Conservation (phyloP, 176 grass and related monocot species). For the Metroxylon sagu region DNA sequence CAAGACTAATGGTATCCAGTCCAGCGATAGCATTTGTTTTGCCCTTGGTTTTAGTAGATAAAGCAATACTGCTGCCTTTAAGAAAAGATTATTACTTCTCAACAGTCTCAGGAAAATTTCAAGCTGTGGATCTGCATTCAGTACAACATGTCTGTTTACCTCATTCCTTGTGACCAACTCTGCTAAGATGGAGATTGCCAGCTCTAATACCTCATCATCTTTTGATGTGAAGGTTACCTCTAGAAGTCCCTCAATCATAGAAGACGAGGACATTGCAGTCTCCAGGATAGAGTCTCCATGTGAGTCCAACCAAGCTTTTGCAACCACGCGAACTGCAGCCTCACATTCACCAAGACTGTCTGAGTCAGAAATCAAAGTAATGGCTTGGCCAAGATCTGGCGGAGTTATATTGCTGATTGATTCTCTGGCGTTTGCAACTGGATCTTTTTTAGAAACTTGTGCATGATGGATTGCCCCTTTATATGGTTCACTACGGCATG, state of each 20-base stretch:
- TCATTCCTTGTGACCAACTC: conserved; percentile 57
- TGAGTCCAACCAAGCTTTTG: conserved; percentile 49
- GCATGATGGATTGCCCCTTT: conserved; percentile 56
- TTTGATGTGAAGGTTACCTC: conserved; percentile 93
- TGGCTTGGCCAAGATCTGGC: conserved; percentile 57
- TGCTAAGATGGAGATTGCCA: conserved; percentile 68
- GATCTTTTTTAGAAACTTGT: conserved; percentile 52
- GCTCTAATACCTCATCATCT: conserved; percentile 73
- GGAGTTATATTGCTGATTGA: conserved; percentile 21
- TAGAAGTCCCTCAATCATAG: conserved; percentile 83
- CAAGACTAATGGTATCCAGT: conserved; percentile 82
- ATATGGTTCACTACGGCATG: conserved; percentile 62
- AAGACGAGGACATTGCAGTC: conserved; percentile 49
- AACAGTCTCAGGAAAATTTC: conserved; percentile 87
- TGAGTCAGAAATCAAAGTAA: conserved; percentile 64
- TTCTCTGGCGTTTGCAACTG: conserved; percentile 35
- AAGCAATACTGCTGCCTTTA: conserved; percentile 70
- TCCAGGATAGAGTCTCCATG: conserved; percentile 36
- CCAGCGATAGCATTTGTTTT: conserved; percentile 91
- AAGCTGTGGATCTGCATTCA: conserved; percentile 92
- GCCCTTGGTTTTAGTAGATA: conserved; percentile 88
- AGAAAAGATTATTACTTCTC: conserved; percentile 52
- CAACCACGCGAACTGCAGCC: conserved; percentile 58
- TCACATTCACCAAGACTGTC: conserved; percentile 60
- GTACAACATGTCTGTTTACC: conserved; percentile 72